A percentile compares a stretch with the other conserved stretches of the same genome.
Evolutionary conservation across 1,284 basidiomycete genomes (phyloP).

Genomic region (Cutaneotrichosporon sp.): DNA sequence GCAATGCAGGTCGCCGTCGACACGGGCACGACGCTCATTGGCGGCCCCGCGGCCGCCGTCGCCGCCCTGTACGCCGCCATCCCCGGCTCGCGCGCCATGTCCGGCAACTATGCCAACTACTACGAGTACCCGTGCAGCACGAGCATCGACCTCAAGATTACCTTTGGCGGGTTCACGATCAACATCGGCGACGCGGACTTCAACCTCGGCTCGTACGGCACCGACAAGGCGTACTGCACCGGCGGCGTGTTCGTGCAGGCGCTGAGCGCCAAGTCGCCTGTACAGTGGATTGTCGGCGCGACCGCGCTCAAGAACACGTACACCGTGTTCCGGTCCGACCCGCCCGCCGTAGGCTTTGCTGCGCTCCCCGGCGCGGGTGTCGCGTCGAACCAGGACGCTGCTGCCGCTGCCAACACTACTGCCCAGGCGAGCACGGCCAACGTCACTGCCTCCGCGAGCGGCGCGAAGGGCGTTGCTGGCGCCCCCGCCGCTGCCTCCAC

Average conservation of each 20-base stretch:
- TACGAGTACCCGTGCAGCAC: constrained; percentile 74
- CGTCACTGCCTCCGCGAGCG: background rate
- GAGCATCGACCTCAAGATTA: constrained; percentile 64
- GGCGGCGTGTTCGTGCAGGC: constrained; percentile 52
- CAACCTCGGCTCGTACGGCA: constrained; percentile 60
- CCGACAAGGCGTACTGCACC: constrained; percentile 50
- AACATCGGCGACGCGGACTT: constrained; percentile 76
- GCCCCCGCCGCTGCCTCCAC: no score
- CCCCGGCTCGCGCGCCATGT: constrained; percentile 64
- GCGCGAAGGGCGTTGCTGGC: background rate
- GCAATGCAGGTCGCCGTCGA: constrained; percentile 57
- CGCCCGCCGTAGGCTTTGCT: constrained; percentile 81
- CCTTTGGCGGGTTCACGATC: constrained; percentile 67
- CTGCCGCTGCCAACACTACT: constrained; percentile 25
- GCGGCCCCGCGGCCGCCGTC: constrained; percentile 70
- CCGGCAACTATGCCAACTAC: constrained; percentile 69
- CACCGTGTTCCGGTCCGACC: constrained; percentile 74
- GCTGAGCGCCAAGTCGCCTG: constrained; percentile 38
- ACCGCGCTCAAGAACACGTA: constrained; percentile 79
- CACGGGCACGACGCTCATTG: constrained; percentile 88
- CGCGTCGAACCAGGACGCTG: background rate
- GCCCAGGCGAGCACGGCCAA: background rate
- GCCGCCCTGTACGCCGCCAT: constrained; percentile 73
- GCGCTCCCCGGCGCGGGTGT: constrained; percentile 29
- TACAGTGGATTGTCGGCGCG: constrained; percentile 54